Conservation (phyloP, 192 early-diverging fungal genomes). For the Oehlia diaphana region DNA sequence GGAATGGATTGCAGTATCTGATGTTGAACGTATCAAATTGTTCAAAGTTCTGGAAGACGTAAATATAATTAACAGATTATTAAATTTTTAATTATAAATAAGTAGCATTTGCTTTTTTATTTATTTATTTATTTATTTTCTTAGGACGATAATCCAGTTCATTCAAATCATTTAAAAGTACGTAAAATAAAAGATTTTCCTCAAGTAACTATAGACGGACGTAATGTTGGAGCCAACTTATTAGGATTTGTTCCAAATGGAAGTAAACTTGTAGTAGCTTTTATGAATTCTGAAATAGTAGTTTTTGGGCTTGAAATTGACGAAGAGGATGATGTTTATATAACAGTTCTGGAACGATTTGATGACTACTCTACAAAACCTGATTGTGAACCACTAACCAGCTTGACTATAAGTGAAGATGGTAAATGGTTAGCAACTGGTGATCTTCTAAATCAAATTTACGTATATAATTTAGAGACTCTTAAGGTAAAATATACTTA, state of each 20-base stretch:
- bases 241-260: slow-evolving; percentile 82
- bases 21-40: slow-evolving; percentile 67
- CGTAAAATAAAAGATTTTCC: slow-evolving; percentile 50
- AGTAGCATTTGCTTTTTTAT: no score
- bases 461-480: slow-evolving; percentile 73
- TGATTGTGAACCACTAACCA: slow-evolving; percentile 36
- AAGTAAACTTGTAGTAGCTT: slow-evolving; percentile 72
- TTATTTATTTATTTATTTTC: not conserved
- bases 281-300: slow-evolving; percentile 71
- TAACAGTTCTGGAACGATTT: slow-evolving; percentile 38
- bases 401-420: slow-evolving; percentile 71
- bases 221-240: slow-evolving; percentile 59
- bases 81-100: not conserved
- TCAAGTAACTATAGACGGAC: slow-evolving; percentile 30
- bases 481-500: slow-evolving; percentile 41
- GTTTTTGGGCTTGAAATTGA: slow-evolving; percentile 77
- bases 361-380: slow-evolving; percentile 40
- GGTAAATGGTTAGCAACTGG: slow-evolving; percentile 81
- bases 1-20: slow-evolving; percentile 78
- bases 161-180: slow-evolving; percentile 36
- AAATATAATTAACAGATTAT: slow-evolving; percentile 27
- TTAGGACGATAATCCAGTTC: slow-evolving; percentile 36
- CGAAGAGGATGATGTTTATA: slow-evolving; percentile 31
- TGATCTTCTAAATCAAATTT: slow-evolving; percentile 71
- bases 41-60: slow-evolving; percentile 60